Percentiles rank a stretch among this genome's conserved stretches.
Conservation (phyloP, 2,329 filamentous ascomycete genomes). For the Fusarium caatingaense region DNA sequence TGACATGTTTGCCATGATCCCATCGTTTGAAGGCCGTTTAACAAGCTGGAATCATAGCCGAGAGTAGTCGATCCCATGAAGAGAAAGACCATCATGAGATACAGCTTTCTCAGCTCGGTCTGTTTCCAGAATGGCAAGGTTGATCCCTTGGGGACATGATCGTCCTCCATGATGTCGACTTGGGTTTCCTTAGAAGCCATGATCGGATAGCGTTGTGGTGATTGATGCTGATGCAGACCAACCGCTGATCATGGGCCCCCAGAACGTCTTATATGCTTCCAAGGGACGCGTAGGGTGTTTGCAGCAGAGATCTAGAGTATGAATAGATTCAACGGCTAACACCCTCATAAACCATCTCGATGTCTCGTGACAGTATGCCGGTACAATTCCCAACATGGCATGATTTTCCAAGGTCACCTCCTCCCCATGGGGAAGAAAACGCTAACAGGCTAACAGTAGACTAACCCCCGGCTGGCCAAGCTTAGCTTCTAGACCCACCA, state of each 20-base stretch:
- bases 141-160: conserved; percentile 27
- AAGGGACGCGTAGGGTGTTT: neutral
- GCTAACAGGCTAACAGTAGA: neutral
- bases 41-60: conserved; percentile 35
- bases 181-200: conserved; percentile 25
- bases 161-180: conserved; percentile 13
- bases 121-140: conserved; percentile 41
- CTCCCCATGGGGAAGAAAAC: conserved; percentile 36
- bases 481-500: neutral
- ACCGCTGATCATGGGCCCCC: neutral
- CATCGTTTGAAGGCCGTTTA: conserved; percentile 42
- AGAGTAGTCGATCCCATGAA: conserved; percentile 43
- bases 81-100: conserved; percentile 41
- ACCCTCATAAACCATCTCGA: neutral
- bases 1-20: conserved; percentile 37
- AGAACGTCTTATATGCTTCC: conserved; percentile 5
- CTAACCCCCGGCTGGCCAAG: conserved; percentile 13
- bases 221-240: neutral
- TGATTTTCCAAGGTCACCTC: neutral
- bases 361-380: conserved; percentile 2
- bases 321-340: neutral
- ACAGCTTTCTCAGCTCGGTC: conserved; percentile 39
- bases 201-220: neutral
- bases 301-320: too few species aligned
- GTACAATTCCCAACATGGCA: neutral